Conservation (phyloP, 495 filamentous ascomycete species). For the Penicillium argentinense region DNA sequence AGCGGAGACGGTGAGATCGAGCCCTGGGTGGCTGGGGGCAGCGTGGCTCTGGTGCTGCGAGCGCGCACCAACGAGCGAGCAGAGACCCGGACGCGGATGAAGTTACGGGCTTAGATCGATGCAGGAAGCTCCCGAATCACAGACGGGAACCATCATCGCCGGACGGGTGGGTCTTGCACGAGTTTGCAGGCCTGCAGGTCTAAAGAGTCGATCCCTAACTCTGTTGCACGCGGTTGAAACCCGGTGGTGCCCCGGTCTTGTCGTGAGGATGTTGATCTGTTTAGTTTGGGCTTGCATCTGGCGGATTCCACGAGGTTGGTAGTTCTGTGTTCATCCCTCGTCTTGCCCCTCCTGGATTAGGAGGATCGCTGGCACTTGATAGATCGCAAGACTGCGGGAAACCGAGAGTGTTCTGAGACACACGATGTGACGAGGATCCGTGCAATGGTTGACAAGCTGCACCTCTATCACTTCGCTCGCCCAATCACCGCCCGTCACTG, state of each 20-base stretch:
- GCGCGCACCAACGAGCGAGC: slow-evolving; percentile 39
- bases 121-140: slow-evolving; percentile 30
- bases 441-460: slow-evolving; percentile 28
- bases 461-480: slow-evolving; percentile 25
- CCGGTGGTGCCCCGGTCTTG: no score
- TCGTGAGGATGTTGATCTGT: no score
- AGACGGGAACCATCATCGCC: slow-evolving; percentile 22
- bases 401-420: slow-evolving; percentile 17
- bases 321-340: no score
- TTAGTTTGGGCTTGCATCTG: no score
- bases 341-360: no score
- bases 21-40: slow-evolving; percentile 31
- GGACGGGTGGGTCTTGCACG: slow-evolving; percentile 11
- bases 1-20: slow-evolving; percentile 37
- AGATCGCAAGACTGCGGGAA: not conserved
- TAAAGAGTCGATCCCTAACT: not conserved
- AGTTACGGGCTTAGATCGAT: slow-evolving; percentile 25
- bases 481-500: slow-evolving; percentile 26
- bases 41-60: slow-evolving; percentile 24
- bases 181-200: slow-evolving; percentile 9
- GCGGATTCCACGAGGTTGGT: no score
- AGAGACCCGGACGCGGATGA: slow-evolving; percentile 19
- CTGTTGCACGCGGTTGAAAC: not conserved
- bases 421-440: slow-evolving; percentile 28
- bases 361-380: no score